These are phyloP conservation scores for Cladobotryum protrusum DNA, from an alignment of 2,329 filamentous ascomycete species.

Conservation along the genomic window DNA sequence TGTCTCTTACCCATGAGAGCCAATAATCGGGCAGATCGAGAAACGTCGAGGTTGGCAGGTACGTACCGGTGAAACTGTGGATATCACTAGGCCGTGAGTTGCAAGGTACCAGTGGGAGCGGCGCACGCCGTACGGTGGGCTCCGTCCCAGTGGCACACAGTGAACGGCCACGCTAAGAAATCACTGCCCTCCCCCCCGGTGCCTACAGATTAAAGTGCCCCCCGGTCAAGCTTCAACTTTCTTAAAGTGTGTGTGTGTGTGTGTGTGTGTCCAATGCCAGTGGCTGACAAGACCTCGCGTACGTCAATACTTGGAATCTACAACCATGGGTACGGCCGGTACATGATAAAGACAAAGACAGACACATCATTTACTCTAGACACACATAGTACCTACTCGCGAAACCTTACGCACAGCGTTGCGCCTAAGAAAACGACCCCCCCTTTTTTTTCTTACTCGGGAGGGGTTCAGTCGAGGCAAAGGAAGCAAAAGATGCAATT, in stretches of 20 bases:
- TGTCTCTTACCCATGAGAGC: slow-evolving; percentile 13
- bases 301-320: not conserved
- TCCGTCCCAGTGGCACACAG: not conserved
- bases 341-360: not conserved
- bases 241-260: not conserved
- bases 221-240: not conserved
- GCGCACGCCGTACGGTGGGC: not conserved
- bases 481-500: slow-evolving; percentile 21
- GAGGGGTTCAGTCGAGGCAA: not conserved
- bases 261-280: not conserved
- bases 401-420: no score
- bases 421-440: no score
- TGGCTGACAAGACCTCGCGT: not conserved
- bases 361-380: not conserved
- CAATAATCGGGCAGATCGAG: slow-evolving; percentile 34
- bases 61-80: not conserved
- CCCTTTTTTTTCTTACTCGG: no score
- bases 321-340: not conserved
- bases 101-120: not conserved
- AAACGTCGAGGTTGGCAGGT: slow-evolving; percentile 5
- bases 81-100: not conserved
- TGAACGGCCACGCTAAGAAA: no score
- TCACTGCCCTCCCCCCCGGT: no score
- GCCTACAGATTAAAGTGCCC: no score
- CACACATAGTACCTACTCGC: not conserved